phyloP scores from a whole-genome alignment of 768 basidiomycete species.

The Tephrocybe sp. region DNA sequence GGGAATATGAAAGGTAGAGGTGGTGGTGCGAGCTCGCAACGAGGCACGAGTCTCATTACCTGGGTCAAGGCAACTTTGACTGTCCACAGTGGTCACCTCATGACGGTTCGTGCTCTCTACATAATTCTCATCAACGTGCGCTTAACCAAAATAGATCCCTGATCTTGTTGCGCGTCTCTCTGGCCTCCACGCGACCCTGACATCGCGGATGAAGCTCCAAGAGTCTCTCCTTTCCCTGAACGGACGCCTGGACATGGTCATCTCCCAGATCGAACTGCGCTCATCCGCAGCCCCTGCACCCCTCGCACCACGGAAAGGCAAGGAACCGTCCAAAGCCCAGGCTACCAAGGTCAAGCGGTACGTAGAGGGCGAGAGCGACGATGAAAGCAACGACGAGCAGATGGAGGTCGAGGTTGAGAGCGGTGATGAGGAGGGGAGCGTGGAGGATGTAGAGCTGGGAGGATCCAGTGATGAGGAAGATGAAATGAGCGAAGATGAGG shows the following conservation, averaged over 20 bases:
- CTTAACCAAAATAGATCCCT: conserved; percentile 65
- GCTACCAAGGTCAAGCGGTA: conserved; percentile 49
- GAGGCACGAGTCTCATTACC: conserved; percentile 63
- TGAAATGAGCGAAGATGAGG: conserved; percentile 36
- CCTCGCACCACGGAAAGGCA: conserved; percentile 41
- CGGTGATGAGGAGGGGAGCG: conserved; percentile 68
- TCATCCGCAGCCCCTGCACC: conserved; percentile 68
- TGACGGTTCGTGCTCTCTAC: conserved; percentile 64
- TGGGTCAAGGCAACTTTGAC: conserved; percentile 85
- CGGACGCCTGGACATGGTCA: conserved; percentile 90
- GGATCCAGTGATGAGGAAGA: conserved; percentile 57
- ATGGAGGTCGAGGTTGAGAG: conserved; percentile 64
- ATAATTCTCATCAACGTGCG: not conserved
- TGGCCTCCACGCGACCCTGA: conserved; percentile 78
- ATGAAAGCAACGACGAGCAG: conserved; percentile 45
- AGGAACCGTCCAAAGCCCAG: conserved; percentile 31
- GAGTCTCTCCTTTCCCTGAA: conserved; percentile 83
- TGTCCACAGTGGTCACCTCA: conserved; percentile 86
- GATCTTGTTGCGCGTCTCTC: conserved; percentile 88
- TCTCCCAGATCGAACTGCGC: conserved; percentile 91
- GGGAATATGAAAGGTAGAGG: conserved; percentile 77
- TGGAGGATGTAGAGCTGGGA: conserved; percentile 78
- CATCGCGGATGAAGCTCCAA: conserved; percentile 77
- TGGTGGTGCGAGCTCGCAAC: conserved; percentile 77
- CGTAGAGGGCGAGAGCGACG: conserved; percentile 81